Percentiles rank a stretch among this genome's conserved stretches.
Evolutionary conservation across 176 grass and related monocot genomes (phyloP).

Genomic region (Oryza glaberrima): DNA sequence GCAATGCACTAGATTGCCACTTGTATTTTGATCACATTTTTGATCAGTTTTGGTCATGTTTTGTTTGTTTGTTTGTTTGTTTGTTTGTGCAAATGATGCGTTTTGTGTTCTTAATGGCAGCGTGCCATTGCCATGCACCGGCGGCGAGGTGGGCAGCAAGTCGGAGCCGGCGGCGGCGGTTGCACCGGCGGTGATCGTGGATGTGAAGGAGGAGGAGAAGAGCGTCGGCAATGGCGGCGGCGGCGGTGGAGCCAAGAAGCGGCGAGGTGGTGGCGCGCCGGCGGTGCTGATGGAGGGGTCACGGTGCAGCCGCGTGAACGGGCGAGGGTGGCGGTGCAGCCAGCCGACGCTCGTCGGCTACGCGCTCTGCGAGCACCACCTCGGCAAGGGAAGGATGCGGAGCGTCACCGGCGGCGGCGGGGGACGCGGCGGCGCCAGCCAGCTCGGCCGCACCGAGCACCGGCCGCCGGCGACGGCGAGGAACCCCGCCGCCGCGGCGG

Average conservation of each 20-base stretch:
- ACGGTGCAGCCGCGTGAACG: slow-evolving; percentile 88
- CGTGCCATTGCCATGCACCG: not conserved
- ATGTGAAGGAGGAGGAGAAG: too few species aligned
- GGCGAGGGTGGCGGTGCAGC: slow-evolving; percentile 88
- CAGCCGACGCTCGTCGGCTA: slow-evolving; percentile 83
- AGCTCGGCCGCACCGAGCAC: slow-evolving; percentile 67
- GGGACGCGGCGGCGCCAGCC: slow-evolving; percentile 31
- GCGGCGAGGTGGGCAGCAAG: not conserved
- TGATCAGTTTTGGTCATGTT: not conserved
- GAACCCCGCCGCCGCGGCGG: not conserved
- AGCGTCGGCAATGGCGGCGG: slow-evolving; percentile 2
- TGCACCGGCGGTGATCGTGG: not conserved
- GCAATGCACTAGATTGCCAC: not conserved
- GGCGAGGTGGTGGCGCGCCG: slow-evolving; percentile 37
- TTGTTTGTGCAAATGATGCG: not conserved
- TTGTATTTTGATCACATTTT: not conserved
- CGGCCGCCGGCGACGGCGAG: not conserved
- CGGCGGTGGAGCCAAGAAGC: slow-evolving; percentile 40
- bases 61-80: not conserved
- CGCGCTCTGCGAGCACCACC: slow-evolving; percentile 89
- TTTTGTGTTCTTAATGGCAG: slow-evolving; percentile 34
- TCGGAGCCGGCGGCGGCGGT: not conserved
- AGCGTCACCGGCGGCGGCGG: slow-evolving; percentile 29
- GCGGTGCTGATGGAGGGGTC: slow-evolving; percentile 72
- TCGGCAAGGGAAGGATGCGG: slow-evolving; percentile 77